Conservation (phyloP, 768 basidiomycete species). For the Brasilioporus rufonigricans region DNA sequence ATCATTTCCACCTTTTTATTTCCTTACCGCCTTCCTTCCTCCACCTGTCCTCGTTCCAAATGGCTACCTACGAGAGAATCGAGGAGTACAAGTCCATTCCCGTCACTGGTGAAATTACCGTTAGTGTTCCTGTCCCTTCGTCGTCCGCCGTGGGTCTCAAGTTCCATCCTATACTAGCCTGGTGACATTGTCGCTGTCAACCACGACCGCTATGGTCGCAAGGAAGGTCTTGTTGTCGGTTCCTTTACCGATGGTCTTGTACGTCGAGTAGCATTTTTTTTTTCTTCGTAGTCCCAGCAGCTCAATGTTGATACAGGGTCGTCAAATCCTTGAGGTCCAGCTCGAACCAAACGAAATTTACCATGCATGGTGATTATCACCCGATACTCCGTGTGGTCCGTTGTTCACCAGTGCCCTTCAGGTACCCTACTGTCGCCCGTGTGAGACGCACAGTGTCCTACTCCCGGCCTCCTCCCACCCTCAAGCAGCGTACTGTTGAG, state of each 20-base stretch:
- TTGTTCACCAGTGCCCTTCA: slow-evolving; percentile 25
- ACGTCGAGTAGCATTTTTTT: slow-evolving; percentile 33
- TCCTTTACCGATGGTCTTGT: slow-evolving; percentile 70
- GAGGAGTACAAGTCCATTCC: slow-evolving; percentile 29
- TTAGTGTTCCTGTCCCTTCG: slow-evolving; percentile 13
- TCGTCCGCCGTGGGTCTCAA: background rate
- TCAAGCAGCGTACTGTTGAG: slow-evolving; percentile 61
- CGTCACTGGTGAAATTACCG: slow-evolving; percentile 36
- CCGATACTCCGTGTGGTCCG: background rate
- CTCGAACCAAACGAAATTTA: slow-evolving; percentile 68
- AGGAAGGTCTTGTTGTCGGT: slow-evolving; percentile 80
- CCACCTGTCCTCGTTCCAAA: slow-evolving; percentile 28
- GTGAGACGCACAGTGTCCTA: slow-evolving; percentile 72
- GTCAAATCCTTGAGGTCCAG: slow-evolving; percentile 80
- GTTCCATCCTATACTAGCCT: slow-evolving; percentile 40
- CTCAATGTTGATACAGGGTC: slow-evolving; percentile 49
- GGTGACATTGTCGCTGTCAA: slow-evolving; percentile 81
- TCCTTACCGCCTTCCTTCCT: slow-evolving; percentile 20
- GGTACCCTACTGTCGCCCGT: slow-evolving; percentile 78
- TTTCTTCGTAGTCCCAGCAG: background rate
- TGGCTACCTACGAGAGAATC: slow-evolving; percentile 38
- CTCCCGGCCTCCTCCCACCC: slow-evolving; percentile 42
- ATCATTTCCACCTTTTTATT: slow-evolving; percentile 26
- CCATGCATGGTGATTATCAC: slow-evolving; percentile 56
- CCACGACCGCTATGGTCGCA: slow-evolving; percentile 57